These are phyloP conservation scores for Hygrophila difformis DNA, from an alignment of 257 asterid species.

Conservation along the genomic window DNA sequence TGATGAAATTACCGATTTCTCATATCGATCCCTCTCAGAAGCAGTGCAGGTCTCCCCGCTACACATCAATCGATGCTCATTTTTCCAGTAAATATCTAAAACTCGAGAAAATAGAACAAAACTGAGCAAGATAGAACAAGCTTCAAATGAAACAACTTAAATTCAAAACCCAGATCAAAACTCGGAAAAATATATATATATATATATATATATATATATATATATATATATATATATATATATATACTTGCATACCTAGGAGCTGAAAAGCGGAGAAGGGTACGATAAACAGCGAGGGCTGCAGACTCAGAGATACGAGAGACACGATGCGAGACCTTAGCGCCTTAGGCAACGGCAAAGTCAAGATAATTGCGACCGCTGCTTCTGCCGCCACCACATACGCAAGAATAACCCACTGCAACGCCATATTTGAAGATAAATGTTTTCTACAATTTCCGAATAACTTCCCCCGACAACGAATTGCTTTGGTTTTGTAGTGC, in stretches of 20 bases:
- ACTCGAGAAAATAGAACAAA: neutral
- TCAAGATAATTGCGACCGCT: constrained; percentile 51
- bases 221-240: too few species aligned
- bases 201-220: too few species aligned
- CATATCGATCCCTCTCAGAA: constrained; percentile 80
- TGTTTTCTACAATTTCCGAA: too few species aligned
- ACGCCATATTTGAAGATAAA: constrained; percentile 66
- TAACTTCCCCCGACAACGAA: too few species aligned
- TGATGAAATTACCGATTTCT: constrained; percentile 53
- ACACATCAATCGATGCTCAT: constrained; percentile 84
- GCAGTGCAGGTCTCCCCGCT: constrained; percentile 83
- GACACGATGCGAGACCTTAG: constrained; percentile 54
- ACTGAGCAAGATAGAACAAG: constrained; percentile 7
- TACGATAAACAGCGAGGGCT: constrained; percentile 67
- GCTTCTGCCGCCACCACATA: constrained; percentile 90
- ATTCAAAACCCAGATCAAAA: neutral
- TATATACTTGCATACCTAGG: constrained; percentile 53
- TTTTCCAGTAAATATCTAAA: constrained; percentile 87
- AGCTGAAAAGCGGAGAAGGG: constrained; percentile 92
- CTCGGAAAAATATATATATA: neutral
- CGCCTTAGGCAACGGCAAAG: constrained; percentile 69
- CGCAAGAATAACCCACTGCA: constrained; percentile 83
- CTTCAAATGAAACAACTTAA: neutral
- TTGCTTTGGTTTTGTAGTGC: too few species aligned
- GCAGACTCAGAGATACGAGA: constrained; percentile 59